Evolutionary conservation across 2,329 filamentous ascomycete genomes (phyloP), one percentile per base, ranked within the genome.

Genomic region (Cryphonectria nitschkei): DNA sequence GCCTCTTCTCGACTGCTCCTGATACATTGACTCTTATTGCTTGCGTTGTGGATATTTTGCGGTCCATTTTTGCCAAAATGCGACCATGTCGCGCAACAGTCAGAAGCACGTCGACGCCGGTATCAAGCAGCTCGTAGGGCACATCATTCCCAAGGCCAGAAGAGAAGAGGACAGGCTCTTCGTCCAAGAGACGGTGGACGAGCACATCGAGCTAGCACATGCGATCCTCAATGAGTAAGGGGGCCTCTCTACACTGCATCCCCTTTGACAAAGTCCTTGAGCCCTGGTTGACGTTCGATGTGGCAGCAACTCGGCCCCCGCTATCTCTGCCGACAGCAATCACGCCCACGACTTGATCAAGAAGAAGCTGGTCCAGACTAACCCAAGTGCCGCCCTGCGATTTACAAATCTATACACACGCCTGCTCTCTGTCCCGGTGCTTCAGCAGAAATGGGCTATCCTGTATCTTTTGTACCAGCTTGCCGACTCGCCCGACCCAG

Each of bases 371-470:
- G 89, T 97, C 70, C 89, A 92, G 76, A 92, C 91, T 75, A 93
- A 94, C 77, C 88, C 88, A 62, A 92, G 88, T 74, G 92, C 95
- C 80, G 94, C 95, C 3, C 86, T 95, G 29, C 89, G 91, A 73
- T 97, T 98, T 81, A 92, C 94, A 34, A 97, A 97, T 78, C 87
- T 99, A 39, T 97, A 98, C 81, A 94, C 93, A 46, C 89, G 94
- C 70, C 87, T 99, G 26, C 85, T 98, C 37, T 93, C 93, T n/a
- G 90, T 98, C 74, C 95, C 95, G 0, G 95, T 98, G 7, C 86
- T 99, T 61, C 92, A 93, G 77, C 93, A 97, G 81, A 99, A 99
- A 87, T 98, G 95, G 94, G 94, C 93, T 3, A 98, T 99, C 74
- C 86, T 99, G 29, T 97, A 97, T 79, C 89, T 99, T 58, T 88